Evolutionary conservation across 176 grass and related monocot species (phyloP), one percentile per base, ranked within the genome.

Genomic region (Ensete glaucum): DNA sequence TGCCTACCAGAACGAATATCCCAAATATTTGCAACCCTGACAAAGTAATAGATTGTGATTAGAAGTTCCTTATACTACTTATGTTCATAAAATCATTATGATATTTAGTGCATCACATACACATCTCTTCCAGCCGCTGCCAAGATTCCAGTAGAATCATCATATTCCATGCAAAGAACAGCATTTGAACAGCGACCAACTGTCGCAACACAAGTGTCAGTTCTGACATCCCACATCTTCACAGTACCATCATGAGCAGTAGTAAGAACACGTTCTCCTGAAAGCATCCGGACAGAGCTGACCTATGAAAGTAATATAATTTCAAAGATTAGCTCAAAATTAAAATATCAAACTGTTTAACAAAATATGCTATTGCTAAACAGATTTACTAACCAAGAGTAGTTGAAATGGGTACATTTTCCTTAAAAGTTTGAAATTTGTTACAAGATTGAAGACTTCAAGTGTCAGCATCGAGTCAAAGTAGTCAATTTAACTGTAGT

Each of bases 201-300:
- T 8, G 95, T 99, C 74, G 84, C 95, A 64, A 99, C 95, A 86
- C 95, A 99, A 54, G 88, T 99, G 85, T 99, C 95, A 73, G 95
- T 99, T 81, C 95, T 84, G 17, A 99, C 95, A 82, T 99, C 95
- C 95, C 95, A 99, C 95, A 99, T 99, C 76, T 94, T 99, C 19
- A 99, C 90, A 22, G 84, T 91, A 69, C 95, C 95, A 82, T 99
- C 95, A 82, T 99, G 90, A 50, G 95, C 82, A 79, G 88, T 77
- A 67, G 88, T 99, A 81, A 99, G 90, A 74, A 99, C 95, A 25
- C 95, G 90, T 78, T 99, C 95, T 70, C 95, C 95, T 78, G 95
- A 99, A 70, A 99, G 88, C 95, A 99, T 99, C 82, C 95, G 77
- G 48, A 94, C 95, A 82, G 86, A 91, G 85, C 82, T 94, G 67